phyloP scores from a whole-genome alignment of 1,139 yeast genomes.

The Protomyces lactucae-debilis region DNA sequence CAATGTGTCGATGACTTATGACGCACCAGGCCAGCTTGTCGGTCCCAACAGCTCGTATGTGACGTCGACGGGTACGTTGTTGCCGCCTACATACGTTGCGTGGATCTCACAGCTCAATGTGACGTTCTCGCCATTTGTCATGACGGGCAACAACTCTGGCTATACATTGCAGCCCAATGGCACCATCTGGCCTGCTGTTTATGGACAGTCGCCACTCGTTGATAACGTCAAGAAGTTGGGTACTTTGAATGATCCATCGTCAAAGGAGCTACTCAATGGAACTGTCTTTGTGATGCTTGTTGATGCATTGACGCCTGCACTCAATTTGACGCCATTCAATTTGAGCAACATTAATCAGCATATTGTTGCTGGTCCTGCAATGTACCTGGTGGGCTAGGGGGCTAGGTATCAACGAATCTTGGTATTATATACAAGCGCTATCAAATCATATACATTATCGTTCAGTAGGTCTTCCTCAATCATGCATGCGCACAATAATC shows the following conservation, averaged over 20 bases:
- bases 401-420: slow-evolving; percentile 1
- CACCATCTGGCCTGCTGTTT: slow-evolving; percentile 25
- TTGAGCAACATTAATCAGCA: slow-evolving; percentile 28
- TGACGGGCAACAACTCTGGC: slow-evolving; percentile 20
- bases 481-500: slow-evolving; percentile 11
- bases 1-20: slow-evolving; percentile 62
- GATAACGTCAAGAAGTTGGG: slow-evolving; percentile 11
- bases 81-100: slow-evolving; percentile 30
- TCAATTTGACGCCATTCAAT: slow-evolving; percentile 28
- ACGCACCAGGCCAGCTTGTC: slow-evolving; percentile 81
- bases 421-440: no score
- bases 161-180: slow-evolving; percentile 29
- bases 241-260: slow-evolving; percentile 3
- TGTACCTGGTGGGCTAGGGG: slow-evolving; percentile 27
- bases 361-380: slow-evolving; percentile 31
- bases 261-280: slow-evolving; percentile 29
- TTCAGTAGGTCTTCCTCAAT: background rate
- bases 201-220: slow-evolving; percentile 13
- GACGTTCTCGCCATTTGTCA: slow-evolving; percentile 28
- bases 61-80: slow-evolving; percentile 34
- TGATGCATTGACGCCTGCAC: slow-evolving; percentile 26
- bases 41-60: slow-evolving; percentile 73
- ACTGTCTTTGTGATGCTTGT: slow-evolving; percentile 28
- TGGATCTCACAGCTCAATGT: slow-evolving; percentile 31
- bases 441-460: no score